Evolutionary conservation across 352 stramenopile genomes (phyloP).

Genomic region (Pilasporangium apinafurcum): DNA sequence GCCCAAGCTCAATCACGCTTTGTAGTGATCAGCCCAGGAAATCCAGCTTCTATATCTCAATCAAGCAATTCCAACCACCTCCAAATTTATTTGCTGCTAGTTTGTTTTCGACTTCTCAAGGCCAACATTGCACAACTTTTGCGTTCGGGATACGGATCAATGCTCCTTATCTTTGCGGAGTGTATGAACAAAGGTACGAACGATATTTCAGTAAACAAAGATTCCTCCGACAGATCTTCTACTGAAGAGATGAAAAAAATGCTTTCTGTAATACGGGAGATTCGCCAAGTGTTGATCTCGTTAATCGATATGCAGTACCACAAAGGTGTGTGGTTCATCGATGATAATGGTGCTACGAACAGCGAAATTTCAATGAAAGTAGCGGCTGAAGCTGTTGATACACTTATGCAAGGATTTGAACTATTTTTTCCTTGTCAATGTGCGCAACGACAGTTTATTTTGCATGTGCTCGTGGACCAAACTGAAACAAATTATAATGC

Average conservation of each 20-base stretch:
- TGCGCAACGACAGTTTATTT: constrained; percentile 55
- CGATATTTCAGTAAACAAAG: background rate
- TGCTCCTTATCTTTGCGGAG: constrained; percentile 13
- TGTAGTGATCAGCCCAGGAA: background rate
- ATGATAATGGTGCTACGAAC: constrained; percentile 1
- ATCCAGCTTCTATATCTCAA: background rate
- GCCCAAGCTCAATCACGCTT: constrained; percentile 2
- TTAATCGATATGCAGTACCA: constrained; percentile 26
- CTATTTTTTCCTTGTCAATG: constrained; percentile 84
- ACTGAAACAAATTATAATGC: constrained; percentile 1
- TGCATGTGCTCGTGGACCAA: constrained; percentile 17
- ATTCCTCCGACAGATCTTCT: background rate
- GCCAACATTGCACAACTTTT: constrained; percentile 71
- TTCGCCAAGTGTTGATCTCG: constrained; percentile 19
- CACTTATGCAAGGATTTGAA: constrained; percentile 79
- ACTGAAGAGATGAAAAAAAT: constrained; percentile 3
- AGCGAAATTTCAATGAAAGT: constrained; percentile 15
- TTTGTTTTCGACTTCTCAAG: constrained; percentile 63
- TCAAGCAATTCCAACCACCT: constrained; percentile 6
- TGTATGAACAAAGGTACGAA: background rate
- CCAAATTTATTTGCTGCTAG: constrained; percentile 62
- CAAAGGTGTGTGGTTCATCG: background rate
- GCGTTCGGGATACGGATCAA: constrained; percentile 40
- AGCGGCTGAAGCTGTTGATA: constrained; percentile 35
- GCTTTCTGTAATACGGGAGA: background rate